phyloP scores from a whole-genome alignment of 2,329 filamentous ascomycete species.

The Neofusicoccum laricinum region DNA sequence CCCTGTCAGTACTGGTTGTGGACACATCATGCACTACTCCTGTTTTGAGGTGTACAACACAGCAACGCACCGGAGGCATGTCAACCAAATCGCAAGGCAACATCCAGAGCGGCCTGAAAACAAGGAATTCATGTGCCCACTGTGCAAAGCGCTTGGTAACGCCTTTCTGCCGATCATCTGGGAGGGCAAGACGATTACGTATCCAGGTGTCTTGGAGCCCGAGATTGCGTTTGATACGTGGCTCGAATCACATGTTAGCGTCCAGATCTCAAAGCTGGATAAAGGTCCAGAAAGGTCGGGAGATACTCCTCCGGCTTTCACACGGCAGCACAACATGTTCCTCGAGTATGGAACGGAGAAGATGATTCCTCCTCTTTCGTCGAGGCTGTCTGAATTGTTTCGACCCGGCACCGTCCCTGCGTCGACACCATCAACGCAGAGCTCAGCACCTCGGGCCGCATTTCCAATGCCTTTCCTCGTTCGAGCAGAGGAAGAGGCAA shows the following conservation, averaged over 20 bases:
- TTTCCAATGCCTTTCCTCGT: constrained; percentile 7
- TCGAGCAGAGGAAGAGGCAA: constrained; percentile 5
- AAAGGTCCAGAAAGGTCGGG: constrained; percentile 39
- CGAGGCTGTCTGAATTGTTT: constrained; percentile 35
- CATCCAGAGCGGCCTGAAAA: constrained; percentile 78
- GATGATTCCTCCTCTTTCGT: constrained; percentile 51
- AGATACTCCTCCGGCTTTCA: constrained; percentile 26
- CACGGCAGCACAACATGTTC: constrained; percentile 48
- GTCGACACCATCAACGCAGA: background rate
- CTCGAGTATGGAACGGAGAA: constrained; percentile 50
- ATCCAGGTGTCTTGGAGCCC: constrained; percentile 66
- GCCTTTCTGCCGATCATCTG: constrained; percentile 92
- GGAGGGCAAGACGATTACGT: constrained; percentile 85
- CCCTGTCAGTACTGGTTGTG: constrained; percentile 85
- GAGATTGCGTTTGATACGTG: constrained; percentile 64
- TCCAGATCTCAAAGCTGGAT: constrained; percentile 47
- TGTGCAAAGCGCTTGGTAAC: constrained; percentile 96
- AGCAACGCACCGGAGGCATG: constrained; percentile 78
- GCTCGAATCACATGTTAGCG: constrained; percentile 58
- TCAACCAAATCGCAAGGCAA: constrained; percentile 88
- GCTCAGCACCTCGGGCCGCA: background rate
- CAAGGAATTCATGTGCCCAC: constrained; percentile 91
- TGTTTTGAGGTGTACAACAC: constrained; percentile 92
- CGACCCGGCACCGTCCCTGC: constrained; percentile 19
- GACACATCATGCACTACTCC: constrained; percentile 96